These are phyloP conservation scores for Aschersonia sp. DNA, from an alignment of 2,329 filamentous ascomycete species.

Conservation along the genomic window DNA sequence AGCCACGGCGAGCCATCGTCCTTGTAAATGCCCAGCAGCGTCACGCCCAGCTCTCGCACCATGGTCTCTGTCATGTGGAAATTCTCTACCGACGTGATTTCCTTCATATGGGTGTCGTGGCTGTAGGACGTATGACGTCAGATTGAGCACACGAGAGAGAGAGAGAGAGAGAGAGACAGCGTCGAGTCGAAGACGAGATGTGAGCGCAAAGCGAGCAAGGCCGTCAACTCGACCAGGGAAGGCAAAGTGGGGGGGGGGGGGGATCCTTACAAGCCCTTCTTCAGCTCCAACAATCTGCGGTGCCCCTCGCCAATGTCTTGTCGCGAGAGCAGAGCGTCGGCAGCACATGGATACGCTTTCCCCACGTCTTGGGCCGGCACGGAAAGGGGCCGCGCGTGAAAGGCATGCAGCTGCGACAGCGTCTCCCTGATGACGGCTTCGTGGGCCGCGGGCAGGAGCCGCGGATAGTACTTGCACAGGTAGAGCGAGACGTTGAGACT, in stretches of 20 bases:
- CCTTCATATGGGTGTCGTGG: not conserved
- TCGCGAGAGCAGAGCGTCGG: not conserved
- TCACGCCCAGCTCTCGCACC: not conserved
- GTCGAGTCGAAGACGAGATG: not conserved
- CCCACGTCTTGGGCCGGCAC: not conserved
- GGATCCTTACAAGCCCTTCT: not conserved
- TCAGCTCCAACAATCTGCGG: not conserved
- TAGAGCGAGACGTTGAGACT: not conserved
- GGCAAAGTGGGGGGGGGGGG: too few relatives aligned
- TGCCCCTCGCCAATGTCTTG: not conserved
- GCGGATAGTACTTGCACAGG: slow-evolving; percentile 1
- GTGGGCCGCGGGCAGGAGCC: not conserved
- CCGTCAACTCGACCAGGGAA: too few relatives aligned
- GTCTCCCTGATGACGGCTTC: not conserved
- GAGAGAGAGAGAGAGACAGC: not conserved
- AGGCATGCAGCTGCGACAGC: not conserved
- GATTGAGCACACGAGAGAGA: not conserved
- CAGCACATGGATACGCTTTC: not conserved
- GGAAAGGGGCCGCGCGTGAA: not conserved
- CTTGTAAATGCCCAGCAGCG: not conserved
- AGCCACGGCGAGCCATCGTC: not conserved
- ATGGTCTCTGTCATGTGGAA: not conserved
- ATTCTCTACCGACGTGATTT: not conserved
- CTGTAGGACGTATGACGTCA: not conserved
- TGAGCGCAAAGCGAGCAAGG: too few relatives aligned